phyloP scores from a whole-genome alignment of 1,284 basidiomycete species.

The Ceratobasidium sp. region DNA sequence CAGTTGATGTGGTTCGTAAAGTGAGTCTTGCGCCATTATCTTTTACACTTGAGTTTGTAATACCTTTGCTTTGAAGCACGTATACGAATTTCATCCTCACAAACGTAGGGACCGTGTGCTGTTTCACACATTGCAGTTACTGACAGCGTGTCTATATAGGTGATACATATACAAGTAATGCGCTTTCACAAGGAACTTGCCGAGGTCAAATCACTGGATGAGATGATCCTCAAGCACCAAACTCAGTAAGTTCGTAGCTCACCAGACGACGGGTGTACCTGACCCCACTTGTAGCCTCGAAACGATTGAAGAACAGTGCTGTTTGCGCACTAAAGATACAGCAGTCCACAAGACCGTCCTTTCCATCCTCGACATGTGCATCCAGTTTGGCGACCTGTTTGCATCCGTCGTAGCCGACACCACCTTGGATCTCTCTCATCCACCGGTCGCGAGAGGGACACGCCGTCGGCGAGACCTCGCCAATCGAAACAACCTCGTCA shows the following conservation, averaged over 20 bases:
- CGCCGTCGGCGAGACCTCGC: conserved; percentile 64
- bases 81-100: conserved; percentile 78
- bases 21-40: conserved; percentile 60
- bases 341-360: conserved; percentile 71
- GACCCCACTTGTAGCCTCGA: conserved; percentile 62
- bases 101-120: conserved; percentile 63
- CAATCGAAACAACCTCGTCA: conserved; percentile 68
- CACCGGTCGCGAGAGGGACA: conserved; percentile 42
- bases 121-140: neutral
- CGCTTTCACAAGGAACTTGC: conserved; percentile 68
- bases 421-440: conserved; percentile 68
- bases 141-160: conserved; percentile 59
- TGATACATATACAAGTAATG: conserved; percentile 70
- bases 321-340: conserved; percentile 71
- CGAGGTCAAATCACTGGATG: conserved; percentile 73
- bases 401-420: conserved; percentile 66
- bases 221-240: conserved; percentile 77
- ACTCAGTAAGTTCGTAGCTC: conserved; percentile 67
- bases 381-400: conserved; percentile 74
- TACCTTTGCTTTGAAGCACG: conserved; percentile 61
- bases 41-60: neutral
- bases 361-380: conserved; percentile 76
- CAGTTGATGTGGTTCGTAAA: conserved; percentile 85
- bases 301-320: conserved; percentile 70
- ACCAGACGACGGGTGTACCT: neutral